These are phyloP conservation scores for Oidiodendron maius DNA, from an alignment of 495 filamentous ascomycete species.

Conservation along the genomic window DNA sequence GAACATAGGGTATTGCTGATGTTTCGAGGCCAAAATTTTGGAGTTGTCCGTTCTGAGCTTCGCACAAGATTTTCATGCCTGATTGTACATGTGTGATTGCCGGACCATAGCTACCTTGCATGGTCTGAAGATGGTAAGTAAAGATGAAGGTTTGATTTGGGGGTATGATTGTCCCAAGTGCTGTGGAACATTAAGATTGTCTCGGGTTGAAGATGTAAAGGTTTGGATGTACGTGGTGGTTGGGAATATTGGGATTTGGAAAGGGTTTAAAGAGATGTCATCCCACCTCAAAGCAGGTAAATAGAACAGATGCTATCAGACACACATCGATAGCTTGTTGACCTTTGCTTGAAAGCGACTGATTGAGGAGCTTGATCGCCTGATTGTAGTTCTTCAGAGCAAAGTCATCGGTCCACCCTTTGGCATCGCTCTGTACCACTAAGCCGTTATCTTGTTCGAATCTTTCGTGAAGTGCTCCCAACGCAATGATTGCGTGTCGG, in stretches of 20 bases:
- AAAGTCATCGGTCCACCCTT: constrained; percentile 9
- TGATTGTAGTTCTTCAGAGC: constrained; percentile 14
- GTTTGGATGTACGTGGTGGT: too few relatives aligned
- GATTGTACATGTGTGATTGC: constrained; percentile 41
- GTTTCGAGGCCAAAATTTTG: not conserved
- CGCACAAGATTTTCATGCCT: constrained; percentile 33
- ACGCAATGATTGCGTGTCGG: constrained; percentile 15
- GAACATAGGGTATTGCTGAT: constrained; percentile 5
- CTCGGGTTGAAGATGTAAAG: not conserved
- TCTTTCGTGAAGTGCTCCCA: constrained; percentile 16
- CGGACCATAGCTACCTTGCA: constrained; percentile 38
- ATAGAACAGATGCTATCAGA: constrained; percentile 14
- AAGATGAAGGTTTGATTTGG: not conserved
- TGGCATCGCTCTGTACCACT: constrained; percentile 13
- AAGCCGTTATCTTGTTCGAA: constrained; percentile 7
- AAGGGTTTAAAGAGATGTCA: too few relatives aligned
- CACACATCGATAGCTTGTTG: constrained; percentile 10
- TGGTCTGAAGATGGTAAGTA: constrained; percentile 3
- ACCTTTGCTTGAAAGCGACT: constrained; percentile 5
- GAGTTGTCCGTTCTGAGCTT: constrained; percentile 4
- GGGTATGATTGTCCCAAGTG: too few relatives aligned
- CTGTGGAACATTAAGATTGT: not conserved
- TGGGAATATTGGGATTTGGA: too few relatives aligned
- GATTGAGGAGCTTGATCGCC: constrained; percentile 11
- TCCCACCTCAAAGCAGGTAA: constrained; percentile 25